Base-by-base conservation (phyloP, 2,329 filamentous ascomycete species). In the Aplosporella prunicola region DNA sequence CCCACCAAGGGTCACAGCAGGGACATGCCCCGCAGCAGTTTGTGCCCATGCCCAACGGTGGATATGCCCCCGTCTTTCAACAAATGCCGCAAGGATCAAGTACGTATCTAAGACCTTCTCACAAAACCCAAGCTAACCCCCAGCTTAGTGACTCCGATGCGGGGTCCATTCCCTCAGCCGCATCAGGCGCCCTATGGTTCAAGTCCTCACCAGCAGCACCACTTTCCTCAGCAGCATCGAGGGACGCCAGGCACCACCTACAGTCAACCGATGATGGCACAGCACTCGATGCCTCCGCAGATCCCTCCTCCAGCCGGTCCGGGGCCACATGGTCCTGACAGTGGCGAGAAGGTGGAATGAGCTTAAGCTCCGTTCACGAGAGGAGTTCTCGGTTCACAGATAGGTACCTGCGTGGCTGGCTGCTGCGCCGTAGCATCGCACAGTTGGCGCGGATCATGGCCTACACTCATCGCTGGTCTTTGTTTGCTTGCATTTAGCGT, bases 1-100 rank as follows among this genome's bases (percentile, higher is more conserved):
- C 80, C 51, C 88, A 88, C 47, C 86, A 94, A 63, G 85, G 85
- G 39, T 95, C 88, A 18, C 89, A 95, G 53, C 88, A 93, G 58
- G 87, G 88, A 26, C 86, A 93, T 55, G 68, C 69, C 40, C 68
- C 69, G 32, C 67, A 77, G 66, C 51, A 76, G 68, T 63, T 88
- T 74, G 67, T 82, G 74, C 72, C 67, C 45, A 84, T 88, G 79
- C 82, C 79, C 51, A 80, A 80, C 28, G 78, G 70, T 36, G 80
- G 80, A 53, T 84, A 81, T 53, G 81, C 78, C 51, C 82, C 86
- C 24, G 75, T 77, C 36, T 87, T 81, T 59, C 68, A 70, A 42
- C 74, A 76, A 20, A 82, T 82, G 48, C 82, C 82, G 47, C 74
- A 75, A 46, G 77, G 72, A 49, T 80, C 82, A 58, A 82, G 82